Conservation (phyloP, 495 filamentous ascomycete genomes). For the Lineolata rhizophorae region DNA sequence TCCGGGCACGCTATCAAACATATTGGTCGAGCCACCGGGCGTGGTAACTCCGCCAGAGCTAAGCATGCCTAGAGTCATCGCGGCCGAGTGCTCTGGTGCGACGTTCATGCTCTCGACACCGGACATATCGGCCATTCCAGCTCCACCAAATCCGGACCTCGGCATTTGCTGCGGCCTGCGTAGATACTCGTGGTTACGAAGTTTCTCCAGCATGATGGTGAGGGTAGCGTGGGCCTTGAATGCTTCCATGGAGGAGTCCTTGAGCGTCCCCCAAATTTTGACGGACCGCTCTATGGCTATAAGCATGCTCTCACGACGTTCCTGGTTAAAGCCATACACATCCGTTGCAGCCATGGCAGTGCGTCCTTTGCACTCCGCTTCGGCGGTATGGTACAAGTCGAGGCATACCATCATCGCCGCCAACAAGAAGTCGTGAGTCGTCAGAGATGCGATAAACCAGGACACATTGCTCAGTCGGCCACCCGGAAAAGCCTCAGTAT, state of each 20-base stretch:
- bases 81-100: slow-evolving; percentile 40
- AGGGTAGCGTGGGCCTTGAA: slow-evolving; percentile 64
- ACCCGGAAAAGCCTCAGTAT: slow-evolving; percentile 49
- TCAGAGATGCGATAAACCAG: slow-evolving; percentile 58
- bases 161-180: slow-evolving; percentile 8
- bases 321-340: slow-evolving; percentile 37
- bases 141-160: too few relatives aligned
- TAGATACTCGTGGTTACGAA: slow-evolving; percentile 25
- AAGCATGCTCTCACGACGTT: slow-evolving; percentile 58
- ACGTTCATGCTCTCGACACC: slow-evolving; percentile 18
- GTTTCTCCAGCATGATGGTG: slow-evolving; percentile 55
- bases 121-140: slow-evolving; percentile 6
- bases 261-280: slow-evolving; percentile 55
- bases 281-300: slow-evolving; percentile 44
- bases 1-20: slow-evolving; percentile 6
- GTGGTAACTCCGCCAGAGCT: slow-evolving; percentile 47
- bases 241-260: slow-evolving; percentile 64
- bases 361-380: slow-evolving; percentile 16
- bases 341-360: slow-evolving; percentile 24
- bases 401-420: slow-evolving; percentile 77
- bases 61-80: slow-evolving; percentile 65
- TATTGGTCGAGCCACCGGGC: slow-evolving; percentile 15
- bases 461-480: slow-evolving; percentile 49
- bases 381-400: slow-evolving; percentile 36
- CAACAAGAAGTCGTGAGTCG: slow-evolving; percentile 63